Evolutionary conservation across 345 rosid species (phyloP), one percentile per base, ranked within the genome.

Genomic region (Eucalyptus camaldulensis): DNA sequence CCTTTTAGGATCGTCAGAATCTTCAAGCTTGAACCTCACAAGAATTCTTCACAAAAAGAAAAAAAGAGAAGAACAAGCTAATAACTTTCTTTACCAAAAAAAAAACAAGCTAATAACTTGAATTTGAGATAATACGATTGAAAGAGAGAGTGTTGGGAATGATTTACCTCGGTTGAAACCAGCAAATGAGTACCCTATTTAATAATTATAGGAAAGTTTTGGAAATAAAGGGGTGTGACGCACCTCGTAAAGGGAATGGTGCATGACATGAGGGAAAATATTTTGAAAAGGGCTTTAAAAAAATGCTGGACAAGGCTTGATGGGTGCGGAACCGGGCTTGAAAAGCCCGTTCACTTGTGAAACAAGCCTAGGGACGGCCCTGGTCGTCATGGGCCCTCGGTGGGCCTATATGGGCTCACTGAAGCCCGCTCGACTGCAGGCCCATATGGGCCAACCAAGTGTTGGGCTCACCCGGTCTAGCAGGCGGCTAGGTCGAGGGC

Each of bases 401-500:
- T 69, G 80, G 80, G 43, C 43, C 43, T 67, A 31, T 2, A 0
- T 5, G 13, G 44, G 81, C 8, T 33, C 1, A 72, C 2, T 9
- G 25, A 67, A 72, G 44, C 81, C 81, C 25, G 0, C 1, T 8
- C 3, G 13, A 6, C 12, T 0, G 2, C 24, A 17, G 2, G 72
- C 72, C 33, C 72, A 12, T 29, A 58, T 12, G 0, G 31, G 5
- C 19, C 19, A 5, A 29, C 17, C 72, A 4, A 0, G 33, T 62
- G 10, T 62, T 29, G 72, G 8, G 31, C 4, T 0, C 31, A 6
- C 15, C 8, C 1, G 3, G 31, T 6, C 69, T 25, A 11, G 69
- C 8, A 0, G 3, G 31, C 0, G 4, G n/a, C 69, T 60, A 12
- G 69, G 69, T 4, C 31, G 4, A 8, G 31, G 31, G 31, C n/a